Conservation (phyloP, 2,329 filamentous ascomycete genomes). For the Fusarium phyllophilum region DNA sequence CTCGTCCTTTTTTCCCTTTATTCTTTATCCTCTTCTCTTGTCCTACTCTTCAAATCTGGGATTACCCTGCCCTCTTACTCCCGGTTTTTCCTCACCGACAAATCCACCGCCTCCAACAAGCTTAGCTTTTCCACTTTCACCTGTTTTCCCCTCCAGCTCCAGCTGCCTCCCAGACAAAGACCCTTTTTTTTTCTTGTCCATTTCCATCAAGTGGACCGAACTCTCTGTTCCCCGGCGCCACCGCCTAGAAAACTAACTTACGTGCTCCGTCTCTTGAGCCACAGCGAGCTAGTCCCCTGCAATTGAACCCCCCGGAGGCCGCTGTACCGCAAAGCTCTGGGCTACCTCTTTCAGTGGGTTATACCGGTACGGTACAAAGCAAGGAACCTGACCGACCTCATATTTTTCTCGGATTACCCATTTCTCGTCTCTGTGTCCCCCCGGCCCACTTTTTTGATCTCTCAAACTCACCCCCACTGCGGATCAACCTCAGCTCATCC, state of each 20-base stretch:
- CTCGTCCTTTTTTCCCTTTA: neutral
- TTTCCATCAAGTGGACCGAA: constrained; percentile 5
- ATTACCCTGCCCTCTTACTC: constrained; percentile 23
- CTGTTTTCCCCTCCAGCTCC: constrained; percentile 4
- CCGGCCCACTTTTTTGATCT: constrained; percentile 13
- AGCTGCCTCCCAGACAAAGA: neutral
- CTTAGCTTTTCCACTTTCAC: constrained; percentile 6
- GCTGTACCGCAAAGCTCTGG: constrained; percentile 28
- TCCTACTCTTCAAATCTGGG: constrained; percentile 12
- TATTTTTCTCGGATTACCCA: constrained; percentile 7
- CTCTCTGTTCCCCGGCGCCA: constrained; percentile 34
- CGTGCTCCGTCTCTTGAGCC: constrained; percentile 18
- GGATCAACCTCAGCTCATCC: constrained; percentile 32
- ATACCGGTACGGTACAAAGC: constrained; percentile 1
- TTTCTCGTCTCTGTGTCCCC: neutral
- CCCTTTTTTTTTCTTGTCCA: constrained; percentile 13
- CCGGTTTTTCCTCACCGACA: constrained; percentile 38
- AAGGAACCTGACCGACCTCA: constrained; percentile 22
- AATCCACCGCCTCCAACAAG: constrained; percentile 34
- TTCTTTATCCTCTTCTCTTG: neutral
- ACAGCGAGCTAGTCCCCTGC: constrained; percentile 23
- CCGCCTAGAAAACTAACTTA: constrained; percentile 11
- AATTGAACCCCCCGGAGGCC: constrained; percentile 24
- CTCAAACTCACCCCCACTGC: constrained; percentile 25
- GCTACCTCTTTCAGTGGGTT: constrained; percentile 24